These are phyloP conservation scores for Aeschynomene evenia DNA, from an alignment of 306 rosid genomes.

Conservation along the genomic window DNA sequence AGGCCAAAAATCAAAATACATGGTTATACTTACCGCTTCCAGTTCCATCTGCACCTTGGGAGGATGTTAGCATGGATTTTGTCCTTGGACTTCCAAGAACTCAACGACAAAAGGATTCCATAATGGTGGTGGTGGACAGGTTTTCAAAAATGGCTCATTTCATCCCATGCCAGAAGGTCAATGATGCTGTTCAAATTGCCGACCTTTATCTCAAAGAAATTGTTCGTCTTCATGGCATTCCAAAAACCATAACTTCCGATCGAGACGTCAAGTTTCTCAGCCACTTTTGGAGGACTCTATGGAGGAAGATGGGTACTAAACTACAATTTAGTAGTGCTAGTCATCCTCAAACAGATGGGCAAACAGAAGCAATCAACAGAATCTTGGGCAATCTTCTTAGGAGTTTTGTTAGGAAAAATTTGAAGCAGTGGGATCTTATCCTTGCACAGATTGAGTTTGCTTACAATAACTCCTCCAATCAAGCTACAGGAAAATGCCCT, in stretches of 20 bases:
- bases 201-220: neutral
- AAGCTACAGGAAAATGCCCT: too few species aligned
- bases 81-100: neutral
- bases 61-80: neutral
- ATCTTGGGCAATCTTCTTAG: neutral
- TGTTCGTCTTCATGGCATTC: neutral
- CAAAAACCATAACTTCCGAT: neutral
- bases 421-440: neutral
- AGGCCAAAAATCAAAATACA: too few species aligned
- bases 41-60: neutral
- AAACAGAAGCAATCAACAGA: neutral
- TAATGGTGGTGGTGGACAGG: neutral
- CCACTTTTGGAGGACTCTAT: neutral
- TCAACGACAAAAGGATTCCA: too few species aligned
- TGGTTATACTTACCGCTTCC: too few species aligned
- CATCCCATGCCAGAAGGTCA: too few species aligned
- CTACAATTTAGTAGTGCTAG: neutral
- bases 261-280: neutral
- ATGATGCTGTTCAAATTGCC: neutral
- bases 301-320: neutral
- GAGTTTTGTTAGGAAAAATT: neutral
- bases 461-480: too few species aligned
- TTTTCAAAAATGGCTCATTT: too few species aligned
- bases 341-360: neutral
- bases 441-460: too few species aligned